Evolutionary conservation across 2,329 filamentous ascomycete genomes (phyloP).

Genomic region (Penicillium sp.): DNA sequence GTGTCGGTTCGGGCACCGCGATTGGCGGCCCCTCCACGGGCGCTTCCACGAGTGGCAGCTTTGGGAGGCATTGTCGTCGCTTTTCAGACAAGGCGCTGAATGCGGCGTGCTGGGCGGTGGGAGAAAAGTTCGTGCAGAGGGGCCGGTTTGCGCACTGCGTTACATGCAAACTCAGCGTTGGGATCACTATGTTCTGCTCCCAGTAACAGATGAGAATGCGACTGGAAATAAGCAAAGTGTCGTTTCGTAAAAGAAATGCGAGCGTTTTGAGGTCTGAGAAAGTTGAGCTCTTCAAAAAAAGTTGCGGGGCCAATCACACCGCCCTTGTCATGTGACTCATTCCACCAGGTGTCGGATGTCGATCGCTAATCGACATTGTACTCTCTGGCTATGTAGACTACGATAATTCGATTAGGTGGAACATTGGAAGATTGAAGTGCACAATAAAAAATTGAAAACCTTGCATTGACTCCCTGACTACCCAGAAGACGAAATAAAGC

Average conservation of each 20-base stretch:
- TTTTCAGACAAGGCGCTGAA: slow-evolving; percentile 16
- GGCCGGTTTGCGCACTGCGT: neutral
- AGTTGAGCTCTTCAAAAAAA: slow-evolving; percentile 27
- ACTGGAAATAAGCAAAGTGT: neutral
- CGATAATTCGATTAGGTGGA: neutral
- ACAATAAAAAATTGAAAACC: slow-evolving; percentile 3
- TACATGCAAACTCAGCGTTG: neutral
- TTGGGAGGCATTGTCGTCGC: slow-evolving; percentile 36
- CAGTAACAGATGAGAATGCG: neutral
- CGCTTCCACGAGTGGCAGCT: slow-evolving; percentile 28
- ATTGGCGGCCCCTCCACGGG: slow-evolving; percentile 18
- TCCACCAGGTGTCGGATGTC: neutral
- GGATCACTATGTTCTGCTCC: neutral
- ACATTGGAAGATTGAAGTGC: neutral
- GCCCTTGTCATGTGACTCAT: slow-evolving; percentile 17
- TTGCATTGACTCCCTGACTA: slow-evolving; percentile 20
- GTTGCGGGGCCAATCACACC: slow-evolving; percentile 23
- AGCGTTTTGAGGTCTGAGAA: slow-evolving; percentile 9
- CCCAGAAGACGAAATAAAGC: slow-evolving; percentile 12
- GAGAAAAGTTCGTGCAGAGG: slow-evolving; percentile 7
- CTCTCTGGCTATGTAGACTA: no score
- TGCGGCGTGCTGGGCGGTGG: slow-evolving; percentile 9
- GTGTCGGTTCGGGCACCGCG: slow-evolving; percentile 9
- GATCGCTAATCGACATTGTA: neutral
- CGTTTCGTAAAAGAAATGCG: neutral